These are phyloP conservation scores for Orobanche coerulescens DNA, from an alignment of 257 asterid species.

Conservation along the genomic window DNA sequence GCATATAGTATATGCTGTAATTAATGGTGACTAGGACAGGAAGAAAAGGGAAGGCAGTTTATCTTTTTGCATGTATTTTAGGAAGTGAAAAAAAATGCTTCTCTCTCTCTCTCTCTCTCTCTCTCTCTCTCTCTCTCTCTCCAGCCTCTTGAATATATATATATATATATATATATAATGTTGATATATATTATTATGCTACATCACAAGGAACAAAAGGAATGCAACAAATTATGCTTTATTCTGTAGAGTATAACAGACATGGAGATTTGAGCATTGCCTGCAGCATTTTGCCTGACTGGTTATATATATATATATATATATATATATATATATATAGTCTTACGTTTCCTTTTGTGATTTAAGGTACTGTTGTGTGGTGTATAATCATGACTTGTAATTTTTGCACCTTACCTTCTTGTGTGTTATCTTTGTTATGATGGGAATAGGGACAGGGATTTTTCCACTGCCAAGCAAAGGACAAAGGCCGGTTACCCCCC, in stretches of 20 bases:
- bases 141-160: too few relatives aligned
- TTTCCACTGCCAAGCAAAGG: background rate
- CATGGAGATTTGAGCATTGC: background rate
- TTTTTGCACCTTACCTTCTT: background rate
- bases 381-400: background rate
- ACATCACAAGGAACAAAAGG: too few relatives aligned
- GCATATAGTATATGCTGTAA: background rate
- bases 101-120: too few relatives aligned
- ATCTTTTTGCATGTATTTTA: background rate
- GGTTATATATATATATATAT: too few relatives aligned
- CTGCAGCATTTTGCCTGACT: background rate
- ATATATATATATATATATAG: too few relatives aligned
- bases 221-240: background rate
- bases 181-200: background rate
- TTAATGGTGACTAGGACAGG: background rate
- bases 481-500: too few relatives aligned
- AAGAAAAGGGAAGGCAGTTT: background rate
- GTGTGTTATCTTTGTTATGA: background rate
- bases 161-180: background rate
- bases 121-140: too few relatives aligned
- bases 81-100: background rate
- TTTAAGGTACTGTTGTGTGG: background rate
- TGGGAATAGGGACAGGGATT: background rate
- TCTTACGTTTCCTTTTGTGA: too few relatives aligned
- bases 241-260: background rate